Conservation (phyloP, 1,139 yeast species). For the Yamadazyma membranifaciens region DNA sequence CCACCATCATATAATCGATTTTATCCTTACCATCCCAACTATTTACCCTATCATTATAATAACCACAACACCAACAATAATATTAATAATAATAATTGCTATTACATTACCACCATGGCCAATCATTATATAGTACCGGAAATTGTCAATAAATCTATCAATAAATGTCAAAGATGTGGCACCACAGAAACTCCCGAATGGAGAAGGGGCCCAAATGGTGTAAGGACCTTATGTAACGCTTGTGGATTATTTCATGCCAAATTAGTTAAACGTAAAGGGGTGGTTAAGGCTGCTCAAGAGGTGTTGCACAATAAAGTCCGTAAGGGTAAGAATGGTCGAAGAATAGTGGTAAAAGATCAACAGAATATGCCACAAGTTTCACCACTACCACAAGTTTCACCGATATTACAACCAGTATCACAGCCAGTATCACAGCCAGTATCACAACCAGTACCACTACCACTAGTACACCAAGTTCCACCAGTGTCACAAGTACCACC, state of each 20-base stretch:
- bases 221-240: constrained; percentile 82
- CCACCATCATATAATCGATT: neutral
- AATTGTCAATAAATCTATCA: constrained; percentile 36
- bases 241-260: constrained; percentile 86
- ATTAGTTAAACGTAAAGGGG: constrained; percentile 64
- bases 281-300: constrained; percentile 57
- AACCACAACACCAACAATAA: neutral
- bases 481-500: too few relatives aligned
- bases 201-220: constrained; percentile 88
- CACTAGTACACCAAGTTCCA: too few relatives aligned
- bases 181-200: constrained; percentile 89
- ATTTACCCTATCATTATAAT: neutral
- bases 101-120: constrained; percentile 9
- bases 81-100: constrained; percentile 1
- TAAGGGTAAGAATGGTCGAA: constrained; percentile 47
- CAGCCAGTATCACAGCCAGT: too few relatives aligned
- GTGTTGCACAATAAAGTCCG: constrained; percentile 44
- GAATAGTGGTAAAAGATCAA: constrained; percentile 33
- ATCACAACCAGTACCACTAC: too few relatives aligned
- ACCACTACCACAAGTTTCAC: too few relatives aligned
- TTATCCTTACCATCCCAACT: constrained; percentile 1
- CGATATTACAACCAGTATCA: too few relatives aligned
- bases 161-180: constrained; percentile 54
- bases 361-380: too few relatives aligned
- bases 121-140: constrained; percentile 29